A percentile compares a stretch with the other conserved stretches of the same genome.
Evolutionary conservation across 2,329 filamentous ascomycete species (phyloP).

Genomic region (Ramularia endophylla): DNA sequence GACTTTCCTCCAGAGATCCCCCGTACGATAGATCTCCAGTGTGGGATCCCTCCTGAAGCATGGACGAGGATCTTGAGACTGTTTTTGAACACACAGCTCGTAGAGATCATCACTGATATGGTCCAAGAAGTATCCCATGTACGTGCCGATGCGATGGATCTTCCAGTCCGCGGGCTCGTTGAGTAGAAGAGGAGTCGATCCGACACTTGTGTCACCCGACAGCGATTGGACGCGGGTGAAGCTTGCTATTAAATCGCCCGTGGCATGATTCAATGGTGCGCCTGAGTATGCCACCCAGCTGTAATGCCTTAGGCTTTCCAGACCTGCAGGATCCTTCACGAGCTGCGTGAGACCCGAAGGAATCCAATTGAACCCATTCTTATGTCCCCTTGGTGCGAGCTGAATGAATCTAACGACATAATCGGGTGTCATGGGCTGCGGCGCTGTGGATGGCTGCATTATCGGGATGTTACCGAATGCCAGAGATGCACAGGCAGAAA

Average conservation of each 20-base stretch:
- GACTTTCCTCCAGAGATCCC: conserved; percentile 10
- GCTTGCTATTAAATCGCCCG: conserved; percentile 9
- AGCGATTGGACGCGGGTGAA: conserved; percentile 10
- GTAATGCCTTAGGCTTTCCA: conserved; percentile 13
- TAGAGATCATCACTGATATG: conserved; percentile 11
- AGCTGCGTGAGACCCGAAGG: too few species aligned
- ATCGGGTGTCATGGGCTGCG: too few species aligned
- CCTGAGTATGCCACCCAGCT: conserved; percentile 9
- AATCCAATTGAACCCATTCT: too few species aligned
- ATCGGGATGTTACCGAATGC: conserved; percentile 4
- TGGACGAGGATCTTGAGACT: conserved; percentile 4
- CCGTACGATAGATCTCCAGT: conserved; percentile 9
- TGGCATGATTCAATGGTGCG: conserved; percentile 10
- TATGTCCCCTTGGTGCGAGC: too few species aligned
- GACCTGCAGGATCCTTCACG: too few species aligned
- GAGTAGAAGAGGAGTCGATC: conserved; percentile 8
- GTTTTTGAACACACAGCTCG: conserved; percentile 10
- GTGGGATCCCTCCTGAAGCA: conserved; percentile 7
- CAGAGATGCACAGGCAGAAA: conserved; percentile 2
- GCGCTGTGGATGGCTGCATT: conserved; percentile 6
- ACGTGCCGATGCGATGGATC: conserved; percentile 8
- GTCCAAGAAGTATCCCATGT: conserved; percentile 7
- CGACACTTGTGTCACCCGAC: conserved; percentile 12
- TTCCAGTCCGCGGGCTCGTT: conserved; percentile 12
- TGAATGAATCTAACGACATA: too few species aligned